Conservation (phyloP, 495 filamentous ascomycete genomes). For the Aspergillus wentii region DNA sequence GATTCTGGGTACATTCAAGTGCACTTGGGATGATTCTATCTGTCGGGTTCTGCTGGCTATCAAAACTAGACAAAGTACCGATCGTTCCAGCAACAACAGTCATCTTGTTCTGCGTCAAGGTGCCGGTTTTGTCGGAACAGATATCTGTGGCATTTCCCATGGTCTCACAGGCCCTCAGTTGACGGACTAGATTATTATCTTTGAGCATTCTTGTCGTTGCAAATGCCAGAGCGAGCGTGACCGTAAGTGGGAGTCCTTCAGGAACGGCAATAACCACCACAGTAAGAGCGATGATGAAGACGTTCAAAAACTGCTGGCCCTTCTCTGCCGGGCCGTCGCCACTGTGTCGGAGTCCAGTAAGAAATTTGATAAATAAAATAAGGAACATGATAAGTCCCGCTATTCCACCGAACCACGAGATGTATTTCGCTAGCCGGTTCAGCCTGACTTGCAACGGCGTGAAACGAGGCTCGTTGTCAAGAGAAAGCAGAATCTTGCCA, state of each 20-base stretch:
- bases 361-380: constrained; percentile 74
- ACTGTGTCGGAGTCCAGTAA: constrained; percentile 55
- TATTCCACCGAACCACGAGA: constrained; percentile 73
- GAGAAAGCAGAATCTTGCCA: constrained; percentile 76
- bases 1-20: constrained; percentile 55
- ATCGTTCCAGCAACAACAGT: constrained; percentile 49
- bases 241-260: constrained; percentile 52
- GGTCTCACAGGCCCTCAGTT: constrained; percentile 53
- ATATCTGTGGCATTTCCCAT: constrained; percentile 58
- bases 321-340: constrained; percentile 59
- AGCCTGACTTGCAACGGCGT: constrained; percentile 81
- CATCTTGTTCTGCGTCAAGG: constrained; percentile 56
- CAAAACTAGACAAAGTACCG: constrained; percentile 31
- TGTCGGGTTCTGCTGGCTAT: constrained; percentile 8
- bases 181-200: constrained; percentile 54
- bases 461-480: constrained; percentile 69
- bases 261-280: constrained; percentile 59
- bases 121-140: constrained; percentile 58
- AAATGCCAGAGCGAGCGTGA: constrained; percentile 63
- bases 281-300: constrained; percentile 53
- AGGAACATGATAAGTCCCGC: constrained; percentile 71
- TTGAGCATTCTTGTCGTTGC: constrained; percentile 53
- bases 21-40: constrained; percentile 45
- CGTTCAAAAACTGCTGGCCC: constrained; percentile 52
- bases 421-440: constrained; percentile 73